Base-by-base conservation (phyloP, 2,329 filamentous ascomycete genomes). In the Sclerotinia nivalis region DNA sequence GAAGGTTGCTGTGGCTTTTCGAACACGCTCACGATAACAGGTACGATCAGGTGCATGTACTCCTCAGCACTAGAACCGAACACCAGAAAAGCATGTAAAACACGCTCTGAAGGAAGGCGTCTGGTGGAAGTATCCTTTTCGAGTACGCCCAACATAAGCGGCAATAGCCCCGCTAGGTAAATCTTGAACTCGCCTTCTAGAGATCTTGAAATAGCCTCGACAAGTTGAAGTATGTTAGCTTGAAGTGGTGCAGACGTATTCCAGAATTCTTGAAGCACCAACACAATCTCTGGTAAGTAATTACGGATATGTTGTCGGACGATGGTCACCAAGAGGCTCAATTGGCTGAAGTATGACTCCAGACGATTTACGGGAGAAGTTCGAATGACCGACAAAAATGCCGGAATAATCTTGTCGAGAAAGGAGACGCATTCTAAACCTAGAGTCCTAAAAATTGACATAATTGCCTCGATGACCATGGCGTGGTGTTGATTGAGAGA, bases 21-120 rank as follows among this genome's bases (percentile, higher is more conserved):
- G 77, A 99, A 98, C 62, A 97, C 91, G 58, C 91, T 89, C 12
- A 99, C 94, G 76, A 99, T 93, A 49, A 97, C 93, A 0, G 96
- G 96, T 66, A 99, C 93, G 74, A 99, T 98, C 66, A 99, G 85
- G 79, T 99, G 96, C 96, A 99, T 99, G 80, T 99, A 99, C 79
- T 99, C 96, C 79, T 99, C 96, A 15, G 92, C 92, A 77, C 94
- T 98, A 0, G 94, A 91, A 1, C 96, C 96, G 78, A 99, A 99
- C 0, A 99, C 92, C 40, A 99, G 83, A 80, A 99, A 97, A 0
- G 95, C 94, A 78, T 98, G 96, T 34, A 99, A 84, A 5, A 99
- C 94, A 75, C 91, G 91, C 78, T 97, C 93, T 0, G 94, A 97
- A 2, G 93, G 91, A 20, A 88, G 86, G n/a, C 93, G 87, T 76